These are phyloP conservation scores for Backusella westeae DNA, from an alignment of 192 early-diverging fungal species.

Conservation along the genomic window DNA sequence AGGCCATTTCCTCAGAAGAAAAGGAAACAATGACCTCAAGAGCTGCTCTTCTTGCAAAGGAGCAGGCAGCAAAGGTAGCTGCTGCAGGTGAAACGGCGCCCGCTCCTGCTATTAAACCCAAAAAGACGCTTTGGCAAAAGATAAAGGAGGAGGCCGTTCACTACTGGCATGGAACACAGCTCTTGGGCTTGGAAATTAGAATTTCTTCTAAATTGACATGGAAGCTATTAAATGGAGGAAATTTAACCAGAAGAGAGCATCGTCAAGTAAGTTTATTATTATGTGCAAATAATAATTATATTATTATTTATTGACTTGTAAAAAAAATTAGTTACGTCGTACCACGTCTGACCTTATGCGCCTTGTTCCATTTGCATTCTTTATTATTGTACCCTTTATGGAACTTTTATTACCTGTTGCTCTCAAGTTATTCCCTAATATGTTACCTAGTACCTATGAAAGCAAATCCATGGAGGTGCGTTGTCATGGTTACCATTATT, in stretches of 20 bases:
- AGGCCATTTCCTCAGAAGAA: constrained; percentile 30
- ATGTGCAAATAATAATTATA: neutral
- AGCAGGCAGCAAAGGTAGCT: constrained; percentile 12
- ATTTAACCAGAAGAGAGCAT: constrained; percentile 82
- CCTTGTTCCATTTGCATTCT: constrained; percentile 88
- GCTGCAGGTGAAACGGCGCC: constrained; percentile 2
- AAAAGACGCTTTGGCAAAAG: constrained; percentile 66
- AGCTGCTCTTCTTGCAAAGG: constrained; percentile 34
- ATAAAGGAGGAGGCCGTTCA: constrained; percentile 89
- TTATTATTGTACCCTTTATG: constrained; percentile 92
- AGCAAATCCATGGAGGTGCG: constrained; percentile 77
- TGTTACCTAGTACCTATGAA: constrained; percentile 96
- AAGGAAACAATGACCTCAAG: constrained; percentile 41
- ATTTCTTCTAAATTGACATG: constrained; percentile 77
- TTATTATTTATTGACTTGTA: neutral
- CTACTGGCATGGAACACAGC: constrained; percentile 92
- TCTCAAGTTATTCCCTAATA: constrained; percentile 92
- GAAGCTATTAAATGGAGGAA: constrained; percentile 72
- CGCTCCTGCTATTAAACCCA: constrained; percentile 31
- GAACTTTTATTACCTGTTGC: constrained; percentile 92
- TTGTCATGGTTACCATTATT: neutral
- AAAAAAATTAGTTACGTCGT: constrained; percentile 64
- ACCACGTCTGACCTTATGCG: constrained; percentile 85
- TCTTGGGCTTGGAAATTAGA: constrained; percentile 83
- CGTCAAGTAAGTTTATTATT: constrained; percentile 59